phyloP scores from a whole-genome alignment of 2,329 filamentous ascomycete species.

The Magnaporthales sp. region DNA sequence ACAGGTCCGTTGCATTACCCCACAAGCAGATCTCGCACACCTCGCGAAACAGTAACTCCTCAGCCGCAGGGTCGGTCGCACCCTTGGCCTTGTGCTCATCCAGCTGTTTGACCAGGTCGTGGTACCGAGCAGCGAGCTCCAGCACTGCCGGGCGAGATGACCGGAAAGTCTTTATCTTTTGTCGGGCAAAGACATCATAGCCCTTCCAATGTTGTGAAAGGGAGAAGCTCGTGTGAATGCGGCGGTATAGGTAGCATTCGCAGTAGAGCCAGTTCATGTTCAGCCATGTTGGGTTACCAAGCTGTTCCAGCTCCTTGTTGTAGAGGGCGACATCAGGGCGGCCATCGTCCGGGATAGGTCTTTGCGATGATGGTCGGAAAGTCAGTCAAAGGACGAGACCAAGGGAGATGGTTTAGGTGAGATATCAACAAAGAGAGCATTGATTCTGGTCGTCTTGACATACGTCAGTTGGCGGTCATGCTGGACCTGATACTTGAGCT shows the following conservation, averaged over 20 bases:
- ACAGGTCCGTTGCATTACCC: constrained; percentile 94
- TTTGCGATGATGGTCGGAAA: constrained; percentile 20
- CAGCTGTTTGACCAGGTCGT: constrained; percentile 58
- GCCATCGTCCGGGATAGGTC: constrained; percentile 70
- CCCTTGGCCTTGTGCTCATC: constrained; percentile 36
- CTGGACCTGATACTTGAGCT: constrained; percentile 89
- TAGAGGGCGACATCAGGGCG: constrained; percentile 68
- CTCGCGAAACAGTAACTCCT: constrained; percentile 74
- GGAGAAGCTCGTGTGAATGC: constrained; percentile 71
- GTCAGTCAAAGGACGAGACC: background rate
- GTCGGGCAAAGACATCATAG: constrained; percentile 83
- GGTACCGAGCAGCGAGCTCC: constrained; percentile 32
- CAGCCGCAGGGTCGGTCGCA: constrained; percentile 49
- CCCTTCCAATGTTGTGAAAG: constrained; percentile 74
- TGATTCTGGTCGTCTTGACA: background rate
- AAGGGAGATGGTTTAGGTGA: background rate
- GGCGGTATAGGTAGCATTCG: constrained; percentile 91
- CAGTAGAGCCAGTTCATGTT: constrained; percentile 79
- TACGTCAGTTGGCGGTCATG: constrained; percentile 77
- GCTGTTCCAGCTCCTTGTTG: constrained; percentile 73
- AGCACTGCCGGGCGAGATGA: constrained; percentile 68
- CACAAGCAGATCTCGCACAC: constrained; percentile 96
- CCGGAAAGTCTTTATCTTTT: constrained; percentile 87
- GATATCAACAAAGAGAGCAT: background rate
- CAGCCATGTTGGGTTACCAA: constrained; percentile 73